phyloP scores from a whole-genome alignment of 2,329 filamentous ascomycete species.

The Alternaria conjuncta region DNA sequence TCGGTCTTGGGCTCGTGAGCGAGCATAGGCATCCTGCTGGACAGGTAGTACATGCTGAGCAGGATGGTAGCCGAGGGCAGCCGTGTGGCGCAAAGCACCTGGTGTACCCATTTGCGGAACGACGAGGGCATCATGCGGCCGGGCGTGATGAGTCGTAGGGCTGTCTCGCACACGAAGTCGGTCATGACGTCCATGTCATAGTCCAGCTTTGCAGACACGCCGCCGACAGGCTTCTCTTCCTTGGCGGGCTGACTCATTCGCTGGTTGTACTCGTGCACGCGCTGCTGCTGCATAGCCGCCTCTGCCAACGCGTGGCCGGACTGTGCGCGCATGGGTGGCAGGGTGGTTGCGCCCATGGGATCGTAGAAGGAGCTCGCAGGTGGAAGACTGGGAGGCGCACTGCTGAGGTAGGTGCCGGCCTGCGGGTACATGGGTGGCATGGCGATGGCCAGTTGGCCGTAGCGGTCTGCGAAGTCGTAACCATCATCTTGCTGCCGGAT shows the following conservation, averaged over 20 bases:
- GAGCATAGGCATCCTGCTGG: conserved; percentile 80
- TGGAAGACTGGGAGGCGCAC: conserved; percentile 44
- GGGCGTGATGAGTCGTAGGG: conserved; percentile 72
- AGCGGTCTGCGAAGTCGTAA: conserved; percentile 56
- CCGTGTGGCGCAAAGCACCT: conserved; percentile 88
- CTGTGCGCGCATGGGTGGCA: conserved; percentile 56
- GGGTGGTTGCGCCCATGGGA: conserved; percentile 51
- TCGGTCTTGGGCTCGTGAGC: conserved; percentile 59
- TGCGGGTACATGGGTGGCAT: conserved; percentile 51
- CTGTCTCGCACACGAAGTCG: conserved; percentile 92
- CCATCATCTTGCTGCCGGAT: conserved; percentile 53
- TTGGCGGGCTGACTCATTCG: conserved; percentile 54
- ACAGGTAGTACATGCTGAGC: conserved; percentile 87
- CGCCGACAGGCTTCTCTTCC: conserved; percentile 75
- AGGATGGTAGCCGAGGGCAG: conserved; percentile 91
- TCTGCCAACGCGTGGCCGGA: conserved; percentile 49
- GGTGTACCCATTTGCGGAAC: conserved; percentile 90
- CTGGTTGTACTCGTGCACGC: conserved; percentile 49
- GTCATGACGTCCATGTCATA: conserved; percentile 97
- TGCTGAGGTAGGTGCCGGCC: conserved; percentile 48
- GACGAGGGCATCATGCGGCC: conserved; percentile 68
- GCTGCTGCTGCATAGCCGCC: conserved; percentile 47
- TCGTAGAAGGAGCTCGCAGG: conserved; percentile 53
- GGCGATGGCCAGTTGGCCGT: conserved; percentile 52
- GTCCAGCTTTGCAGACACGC: conserved; percentile 91